phyloP scores from a whole-genome alignment of 2,329 filamentous ascomycete species.

The Aspergillus tubingensis region DNA sequence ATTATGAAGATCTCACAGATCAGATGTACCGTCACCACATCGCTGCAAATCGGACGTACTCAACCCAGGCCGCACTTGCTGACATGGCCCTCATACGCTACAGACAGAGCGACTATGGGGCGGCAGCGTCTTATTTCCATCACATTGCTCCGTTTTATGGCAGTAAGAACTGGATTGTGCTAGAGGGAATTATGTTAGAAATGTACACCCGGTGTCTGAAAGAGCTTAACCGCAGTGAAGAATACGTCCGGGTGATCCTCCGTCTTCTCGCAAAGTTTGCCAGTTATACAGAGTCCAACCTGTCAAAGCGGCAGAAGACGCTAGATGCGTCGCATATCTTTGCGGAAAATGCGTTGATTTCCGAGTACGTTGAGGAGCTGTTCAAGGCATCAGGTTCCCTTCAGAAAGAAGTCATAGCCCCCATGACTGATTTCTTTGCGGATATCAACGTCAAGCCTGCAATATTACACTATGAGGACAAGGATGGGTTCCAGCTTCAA shows the following conservation, averaged over 20 bases:
- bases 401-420: slow-evolving; percentile 65
- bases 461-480: slow-evolving; percentile 68
- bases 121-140: slow-evolving; percentile 76
- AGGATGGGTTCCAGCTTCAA: slow-evolving; percentile 73
- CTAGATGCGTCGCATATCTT: slow-evolving; percentile 34
- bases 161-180: slow-evolving; percentile 71
- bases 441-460: slow-evolving; percentile 67
- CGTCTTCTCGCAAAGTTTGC: slow-evolving; percentile 58
- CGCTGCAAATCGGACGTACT: slow-evolving; percentile 74
- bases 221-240: slow-evolving; percentile 71
- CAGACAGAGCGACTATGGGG: slow-evolving; percentile 69
- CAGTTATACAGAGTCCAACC: slow-evolving; percentile 32
- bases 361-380: slow-evolving; percentile 44
- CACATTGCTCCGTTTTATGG: slow-evolving; percentile 78
- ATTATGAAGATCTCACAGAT: slow-evolving; percentile 78
- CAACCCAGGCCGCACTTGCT: slow-evolving; percentile 73
- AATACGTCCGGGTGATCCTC: slow-evolving; percentile 75
- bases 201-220: slow-evolving; percentile 84
- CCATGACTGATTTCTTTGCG: slow-evolving; percentile 73
- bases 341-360: slow-evolving; percentile 32
- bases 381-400: slow-evolving; percentile 53
- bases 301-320: slow-evolving; percentile 34
- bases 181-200: slow-evolving; percentile 81
- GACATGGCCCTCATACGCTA: slow-evolving; percentile 87
- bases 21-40: slow-evolving; percentile 80